A percentile compares a stretch with the other conserved stretches of the same genome.
Evolutionary conservation across 306 rosid genomes (phyloP).

Genomic region (Rosa multiflora): DNA sequence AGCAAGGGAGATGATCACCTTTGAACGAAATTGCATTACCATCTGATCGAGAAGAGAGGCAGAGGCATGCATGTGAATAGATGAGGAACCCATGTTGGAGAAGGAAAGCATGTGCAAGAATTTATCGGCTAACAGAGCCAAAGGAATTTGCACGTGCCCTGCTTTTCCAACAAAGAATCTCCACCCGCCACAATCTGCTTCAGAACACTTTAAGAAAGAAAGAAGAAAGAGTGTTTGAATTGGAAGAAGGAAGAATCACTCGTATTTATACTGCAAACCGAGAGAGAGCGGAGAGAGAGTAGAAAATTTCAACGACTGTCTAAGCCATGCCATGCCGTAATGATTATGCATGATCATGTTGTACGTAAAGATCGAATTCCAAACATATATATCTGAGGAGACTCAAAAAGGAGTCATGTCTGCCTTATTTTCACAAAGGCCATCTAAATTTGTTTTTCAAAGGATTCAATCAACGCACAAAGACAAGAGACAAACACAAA

Average conservation of each 20-base stretch:
- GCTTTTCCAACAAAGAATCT: conserved; percentile 87
- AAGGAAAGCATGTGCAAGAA: conserved; percentile 80
- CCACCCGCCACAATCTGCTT: too few species aligned
- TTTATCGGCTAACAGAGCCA: not conserved
- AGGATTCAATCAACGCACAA: conserved; percentile 31
- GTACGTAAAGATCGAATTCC: conserved; percentile 39
- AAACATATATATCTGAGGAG: conserved; percentile 34
- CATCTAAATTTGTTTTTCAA: conserved; percentile 29
- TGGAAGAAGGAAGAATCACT: not conserved
- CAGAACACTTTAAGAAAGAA: too few species aligned
- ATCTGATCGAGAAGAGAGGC: conserved; percentile 5
- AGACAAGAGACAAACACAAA: conserved; percentile 29
- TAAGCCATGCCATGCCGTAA: conserved; percentile 26
- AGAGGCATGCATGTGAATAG: not conserved
- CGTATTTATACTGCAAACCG: conserved; percentile 45
- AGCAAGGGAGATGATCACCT: too few species aligned
- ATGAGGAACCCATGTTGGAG: conserved; percentile 76
- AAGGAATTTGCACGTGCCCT: conserved; percentile 90
- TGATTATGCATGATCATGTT: conserved; percentile 7
- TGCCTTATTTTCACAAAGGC: conserved; percentile 52
- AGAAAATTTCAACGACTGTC: conserved; percentile 31
- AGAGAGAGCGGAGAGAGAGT: conserved; percentile 10
- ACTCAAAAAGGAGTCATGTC: conserved; percentile 41
- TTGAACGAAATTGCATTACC: too few species aligned
- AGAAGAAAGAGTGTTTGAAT: too few species aligned